phyloP scores from a whole-genome alignment of 768 basidiomycete genomes.

The Dentipellis sp. region DNA sequence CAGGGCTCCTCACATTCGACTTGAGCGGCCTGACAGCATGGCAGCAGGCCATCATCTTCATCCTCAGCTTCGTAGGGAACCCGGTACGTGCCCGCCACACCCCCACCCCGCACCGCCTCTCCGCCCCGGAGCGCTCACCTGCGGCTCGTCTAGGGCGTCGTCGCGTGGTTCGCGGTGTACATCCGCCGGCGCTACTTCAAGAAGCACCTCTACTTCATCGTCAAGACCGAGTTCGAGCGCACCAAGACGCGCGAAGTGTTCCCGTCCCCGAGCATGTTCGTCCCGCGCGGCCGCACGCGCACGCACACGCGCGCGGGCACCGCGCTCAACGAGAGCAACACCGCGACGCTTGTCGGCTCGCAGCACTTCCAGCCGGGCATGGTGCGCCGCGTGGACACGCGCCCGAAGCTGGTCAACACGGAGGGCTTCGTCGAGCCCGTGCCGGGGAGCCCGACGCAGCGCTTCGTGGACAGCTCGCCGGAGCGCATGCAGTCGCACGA shows the following conservation, averaged over 20 bases:
- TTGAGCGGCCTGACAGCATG: conserved; percentile 20
- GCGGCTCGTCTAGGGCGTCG: conserved; percentile 21
- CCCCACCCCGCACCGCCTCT: background rate
- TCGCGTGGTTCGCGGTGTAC: conserved; percentile 31
- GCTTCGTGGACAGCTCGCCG: background rate
- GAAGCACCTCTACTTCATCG: background rate
- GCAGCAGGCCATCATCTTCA: conserved; percentile 20
- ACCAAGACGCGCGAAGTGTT: background rate
- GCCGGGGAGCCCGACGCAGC: background rate
- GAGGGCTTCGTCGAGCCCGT: background rate
- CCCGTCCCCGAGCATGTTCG: background rate
- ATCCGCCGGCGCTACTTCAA: conserved; percentile 23
- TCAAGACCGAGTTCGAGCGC: conserved; percentile 16
- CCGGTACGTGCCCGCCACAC: conserved; percentile 12
- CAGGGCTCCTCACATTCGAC: conserved; percentile 22
- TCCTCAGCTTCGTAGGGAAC: conserved; percentile 19
- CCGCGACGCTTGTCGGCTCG: background rate
- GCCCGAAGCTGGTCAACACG: background rate
- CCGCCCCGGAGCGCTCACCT: background rate
- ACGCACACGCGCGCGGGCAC: background rate
- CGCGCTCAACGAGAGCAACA: background rate
- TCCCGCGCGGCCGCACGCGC: background rate
- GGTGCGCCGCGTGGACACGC: background rate
- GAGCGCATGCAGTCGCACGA: background rate
- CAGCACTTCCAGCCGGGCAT: background rate